These are phyloP conservation scores for Mortierella sp. DNA, from an alignment of 371 early-diverging fungal genomes.

Conservation along the genomic window DNA sequence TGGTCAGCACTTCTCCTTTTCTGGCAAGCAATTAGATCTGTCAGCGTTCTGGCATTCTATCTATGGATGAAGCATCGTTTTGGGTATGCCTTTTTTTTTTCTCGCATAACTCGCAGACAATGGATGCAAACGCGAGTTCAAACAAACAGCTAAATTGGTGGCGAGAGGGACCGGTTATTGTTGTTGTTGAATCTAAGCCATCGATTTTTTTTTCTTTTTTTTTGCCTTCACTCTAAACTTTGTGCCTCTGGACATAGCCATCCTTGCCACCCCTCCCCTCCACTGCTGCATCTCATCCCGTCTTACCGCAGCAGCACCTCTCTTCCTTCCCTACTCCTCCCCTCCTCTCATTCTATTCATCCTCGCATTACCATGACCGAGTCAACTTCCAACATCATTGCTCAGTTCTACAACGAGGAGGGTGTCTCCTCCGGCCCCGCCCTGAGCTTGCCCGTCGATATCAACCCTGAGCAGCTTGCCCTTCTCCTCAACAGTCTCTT, in stretches of 20 bases:
- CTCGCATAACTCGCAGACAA: too few species aligned
- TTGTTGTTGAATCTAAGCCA: slow-evolving; percentile 6
- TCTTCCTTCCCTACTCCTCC: background rate
- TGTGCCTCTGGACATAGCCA: background rate
- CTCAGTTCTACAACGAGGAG: slow-evolving; percentile 87
- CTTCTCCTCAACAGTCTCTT: slow-evolving; percentile 92
- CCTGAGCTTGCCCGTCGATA: slow-evolving; percentile 86
- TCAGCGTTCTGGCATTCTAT: too few species aligned
- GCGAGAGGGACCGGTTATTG: background rate
- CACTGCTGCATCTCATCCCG: background rate
- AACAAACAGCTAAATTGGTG: too few species aligned
- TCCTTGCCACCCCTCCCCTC: background rate
- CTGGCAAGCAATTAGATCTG: too few species aligned
- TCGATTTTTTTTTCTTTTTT: background rate
- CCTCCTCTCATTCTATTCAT: background rate
- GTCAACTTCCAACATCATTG: slow-evolving; percentile 66
- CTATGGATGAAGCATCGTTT: too few species aligned
- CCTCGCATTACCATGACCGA: slow-evolving; percentile 28
- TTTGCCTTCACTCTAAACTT: too few species aligned
- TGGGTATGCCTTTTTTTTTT: too few species aligned
- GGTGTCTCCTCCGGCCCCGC: slow-evolving; percentile 89
- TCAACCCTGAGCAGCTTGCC: slow-evolving; percentile 88
- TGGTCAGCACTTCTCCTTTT: too few species aligned
- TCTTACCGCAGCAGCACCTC: background rate
- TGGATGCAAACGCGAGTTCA: too few species aligned